These are phyloP conservation scores for Trametes cinnabarina DNA, from an alignment of 768 basidiomycete species.

Conservation along the genomic window DNA sequence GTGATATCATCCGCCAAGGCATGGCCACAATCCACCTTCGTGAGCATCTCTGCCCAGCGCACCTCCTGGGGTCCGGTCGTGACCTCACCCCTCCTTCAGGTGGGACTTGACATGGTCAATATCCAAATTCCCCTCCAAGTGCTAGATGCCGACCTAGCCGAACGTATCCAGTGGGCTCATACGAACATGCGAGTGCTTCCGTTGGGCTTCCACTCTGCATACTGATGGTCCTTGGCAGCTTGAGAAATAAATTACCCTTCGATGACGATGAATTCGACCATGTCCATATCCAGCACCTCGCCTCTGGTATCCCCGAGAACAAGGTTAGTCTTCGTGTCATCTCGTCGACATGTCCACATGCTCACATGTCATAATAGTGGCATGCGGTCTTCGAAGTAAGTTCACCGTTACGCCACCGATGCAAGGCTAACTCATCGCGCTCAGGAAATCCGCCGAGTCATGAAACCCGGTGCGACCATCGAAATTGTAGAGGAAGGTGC, in stretches of 20 bases:
- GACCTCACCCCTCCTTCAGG: conserved; percentile 36
- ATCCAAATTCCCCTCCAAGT: conserved; percentile 60
- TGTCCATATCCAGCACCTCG: conserved; percentile 52
- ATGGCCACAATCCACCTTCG: conserved; percentile 66
- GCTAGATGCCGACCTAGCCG: conserved; percentile 49
- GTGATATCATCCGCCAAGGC: conserved; percentile 68
- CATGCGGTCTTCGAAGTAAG: conserved; percentile 61
- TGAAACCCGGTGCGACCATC: conserved; percentile 66
- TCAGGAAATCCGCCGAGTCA: conserved; percentile 71
- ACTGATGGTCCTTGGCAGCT: conserved; percentile 35
- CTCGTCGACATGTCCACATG: not conserved
- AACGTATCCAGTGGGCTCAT: conserved; percentile 68
- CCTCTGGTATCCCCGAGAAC: conserved; percentile 64
- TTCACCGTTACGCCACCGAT: not conserved
- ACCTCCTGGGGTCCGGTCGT: not conserved
- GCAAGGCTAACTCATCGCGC: not conserved
- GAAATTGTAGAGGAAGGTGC: conserved; percentile 75
- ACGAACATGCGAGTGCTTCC: conserved; percentile 66
- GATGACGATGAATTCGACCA: conserved; percentile 83
- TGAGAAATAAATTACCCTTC: conserved; percentile 75
- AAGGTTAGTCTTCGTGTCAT: conserved; percentile 43
- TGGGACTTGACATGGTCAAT: conserved; percentile 78
- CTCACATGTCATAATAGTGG: conserved; percentile 48
- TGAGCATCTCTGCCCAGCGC: conserved; percentile 33
- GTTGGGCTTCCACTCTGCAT: not conserved